These are phyloP conservation scores for Podila verticillata DNA, from an alignment of 192 early-diverging fungal species.

Conservation along the genomic window DNA sequence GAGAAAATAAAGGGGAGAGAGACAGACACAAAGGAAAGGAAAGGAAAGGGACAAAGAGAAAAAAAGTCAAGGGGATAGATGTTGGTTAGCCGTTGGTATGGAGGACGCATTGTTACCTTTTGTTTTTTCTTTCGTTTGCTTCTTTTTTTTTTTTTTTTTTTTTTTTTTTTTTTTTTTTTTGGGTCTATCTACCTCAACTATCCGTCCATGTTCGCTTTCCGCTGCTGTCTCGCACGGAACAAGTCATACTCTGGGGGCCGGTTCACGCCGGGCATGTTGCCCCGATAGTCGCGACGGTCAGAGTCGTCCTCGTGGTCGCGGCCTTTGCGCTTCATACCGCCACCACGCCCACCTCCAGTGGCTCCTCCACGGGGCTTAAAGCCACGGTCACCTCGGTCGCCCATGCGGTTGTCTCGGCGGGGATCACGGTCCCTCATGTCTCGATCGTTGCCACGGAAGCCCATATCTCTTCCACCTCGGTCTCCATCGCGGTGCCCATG, in stretches of 20 bases:
- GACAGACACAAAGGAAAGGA: no score
- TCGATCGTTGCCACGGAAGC: slow-evolving; percentile 34
- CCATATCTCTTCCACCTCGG: slow-evolving; percentile 25
- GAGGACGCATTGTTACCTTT: no score
- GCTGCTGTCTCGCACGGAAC: slow-evolving; percentile 60
- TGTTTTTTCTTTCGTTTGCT: no score
- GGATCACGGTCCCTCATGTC: slow-evolving; percentile 36
- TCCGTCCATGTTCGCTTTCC: slow-evolving; percentile 46
- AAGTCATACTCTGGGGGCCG: slow-evolving; percentile 66
- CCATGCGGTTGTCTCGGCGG: slow-evolving; percentile 29
- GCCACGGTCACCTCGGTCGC: slow-evolving; percentile 24
- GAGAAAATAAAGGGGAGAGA: no score
- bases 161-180: background rate
- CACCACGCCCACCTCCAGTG: slow-evolving; percentile 1
- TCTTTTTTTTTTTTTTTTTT: no score
- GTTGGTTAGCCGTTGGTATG: no score
- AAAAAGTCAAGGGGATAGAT: no score
- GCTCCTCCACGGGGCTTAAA: slow-evolving; percentile 44
- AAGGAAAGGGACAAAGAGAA: no score
- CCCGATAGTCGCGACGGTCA: slow-evolving; percentile 24
- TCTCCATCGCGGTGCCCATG: slow-evolving; percentile 28
- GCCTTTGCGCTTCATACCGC: slow-evolving; percentile 51
- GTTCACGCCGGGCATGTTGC: slow-evolving; percentile 57
- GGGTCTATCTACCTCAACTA: background rate
- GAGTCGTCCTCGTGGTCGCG: slow-evolving; percentile 60